A percentile compares a stretch with the other conserved stretches of the same genome.
phyloP scores from a whole-genome alignment of 768 basidiomycete genomes.

The Hygrocybe punicea region DNA sequence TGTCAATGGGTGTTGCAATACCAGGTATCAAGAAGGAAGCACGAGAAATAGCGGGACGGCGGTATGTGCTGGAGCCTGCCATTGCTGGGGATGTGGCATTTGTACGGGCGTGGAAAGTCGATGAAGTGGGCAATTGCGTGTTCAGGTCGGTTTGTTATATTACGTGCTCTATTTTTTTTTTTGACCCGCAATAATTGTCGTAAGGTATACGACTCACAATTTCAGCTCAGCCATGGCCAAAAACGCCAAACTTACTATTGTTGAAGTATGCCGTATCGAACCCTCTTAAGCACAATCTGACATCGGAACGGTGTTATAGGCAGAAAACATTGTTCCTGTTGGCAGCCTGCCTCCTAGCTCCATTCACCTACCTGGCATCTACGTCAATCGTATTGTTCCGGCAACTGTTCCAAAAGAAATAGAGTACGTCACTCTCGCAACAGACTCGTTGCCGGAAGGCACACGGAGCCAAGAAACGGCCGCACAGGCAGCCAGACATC shows the following conservation, averaged over 20 bases:
- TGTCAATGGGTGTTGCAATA: slow-evolving; percentile 63
- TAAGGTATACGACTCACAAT: slow-evolving; percentile 82
- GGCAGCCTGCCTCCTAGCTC: slow-evolving; percentile 78
- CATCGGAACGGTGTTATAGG: slow-evolving; percentile 39
- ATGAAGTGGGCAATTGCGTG: slow-evolving; percentile 85
- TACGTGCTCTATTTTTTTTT: too few species aligned
- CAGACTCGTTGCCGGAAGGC: slow-evolving; percentile 34
- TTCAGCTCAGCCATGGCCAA: slow-evolving; percentile 86
- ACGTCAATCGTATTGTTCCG: slow-evolving; percentile 83
- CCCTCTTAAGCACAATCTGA: not conserved
- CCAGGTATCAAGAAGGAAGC: slow-evolving; percentile 74
- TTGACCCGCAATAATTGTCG: too few species aligned
- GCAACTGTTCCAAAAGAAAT: slow-evolving; percentile 75
- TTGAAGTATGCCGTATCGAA: slow-evolving; percentile 55
- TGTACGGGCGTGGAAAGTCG: slow-evolving; percentile 87
- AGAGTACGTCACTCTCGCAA: slow-evolving; percentile 69
- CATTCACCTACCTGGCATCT: slow-evolving; percentile 81
- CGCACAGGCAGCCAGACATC: slow-evolving; percentile 56
- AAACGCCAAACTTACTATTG: slow-evolving; percentile 84
- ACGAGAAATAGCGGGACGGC: slow-evolving; percentile 71
- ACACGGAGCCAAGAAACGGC: slow-evolving; percentile 48
- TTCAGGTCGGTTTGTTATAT: slow-evolving; percentile 58
- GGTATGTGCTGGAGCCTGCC: slow-evolving; percentile 78
- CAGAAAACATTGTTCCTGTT: slow-evolving; percentile 83
- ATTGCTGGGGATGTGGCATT: slow-evolving; percentile 82